Conservation (phyloP, 1,284 basidiomycete species). For the Omphalotus olearius region DNA sequence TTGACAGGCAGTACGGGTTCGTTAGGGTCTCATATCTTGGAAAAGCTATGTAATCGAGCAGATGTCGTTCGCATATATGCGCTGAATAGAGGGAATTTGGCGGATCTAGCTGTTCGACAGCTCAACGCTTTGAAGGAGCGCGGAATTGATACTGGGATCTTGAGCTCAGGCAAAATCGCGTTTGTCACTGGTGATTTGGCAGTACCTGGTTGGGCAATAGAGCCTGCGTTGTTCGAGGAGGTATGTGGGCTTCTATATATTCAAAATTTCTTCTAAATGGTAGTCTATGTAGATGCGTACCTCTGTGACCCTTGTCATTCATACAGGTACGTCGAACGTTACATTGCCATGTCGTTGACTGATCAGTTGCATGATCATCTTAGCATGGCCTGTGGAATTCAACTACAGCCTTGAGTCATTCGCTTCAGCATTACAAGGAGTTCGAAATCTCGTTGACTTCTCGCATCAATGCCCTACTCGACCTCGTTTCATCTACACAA, state of each 20-base stretch:
- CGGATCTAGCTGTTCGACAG: neutral
- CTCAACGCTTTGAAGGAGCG: neutral
- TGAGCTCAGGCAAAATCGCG: neutral
- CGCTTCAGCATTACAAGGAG: neutral
- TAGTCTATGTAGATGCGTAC: neutral
- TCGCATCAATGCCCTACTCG: neutral
- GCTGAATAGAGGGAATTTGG: neutral
- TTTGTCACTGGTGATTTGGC: neutral
- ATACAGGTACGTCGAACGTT: neutral
- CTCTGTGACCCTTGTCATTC: neutral
- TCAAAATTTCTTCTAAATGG: neutral
- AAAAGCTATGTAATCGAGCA: slow-evolving; percentile 1
- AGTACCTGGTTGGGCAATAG: neutral
- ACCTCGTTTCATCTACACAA: neutral
- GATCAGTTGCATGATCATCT: neutral
- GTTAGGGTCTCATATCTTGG: slow-evolving; percentile 21
- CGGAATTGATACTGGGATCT: neutral
- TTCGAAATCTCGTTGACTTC: neutral
- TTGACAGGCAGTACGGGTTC: slow-evolving; percentile 25
- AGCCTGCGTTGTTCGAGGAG: neutral
- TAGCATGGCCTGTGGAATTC: slow-evolving; percentile 2
- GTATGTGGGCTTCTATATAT: neutral
- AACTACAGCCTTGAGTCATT: neutral
- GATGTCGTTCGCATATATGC: slow-evolving; percentile 1
- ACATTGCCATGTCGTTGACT: neutral